A percentile compares a stretch with the other conserved stretches of the same genome.
Conservation (phyloP, 2,329 filamentous ascomycete species). For the Metarhizium album region DNA sequence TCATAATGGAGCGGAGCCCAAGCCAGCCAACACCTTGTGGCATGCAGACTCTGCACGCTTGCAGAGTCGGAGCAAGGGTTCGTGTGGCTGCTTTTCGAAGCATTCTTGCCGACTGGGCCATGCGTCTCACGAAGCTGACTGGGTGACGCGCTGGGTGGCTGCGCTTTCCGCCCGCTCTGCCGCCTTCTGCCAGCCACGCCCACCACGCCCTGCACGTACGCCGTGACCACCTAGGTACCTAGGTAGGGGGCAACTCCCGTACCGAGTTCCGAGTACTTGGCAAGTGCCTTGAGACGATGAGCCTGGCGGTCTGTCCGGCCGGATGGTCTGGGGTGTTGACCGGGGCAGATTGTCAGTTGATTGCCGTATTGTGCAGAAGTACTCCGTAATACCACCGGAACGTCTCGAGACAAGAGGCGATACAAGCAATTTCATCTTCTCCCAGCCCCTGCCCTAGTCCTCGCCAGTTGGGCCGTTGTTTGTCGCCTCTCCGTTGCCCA, state of each 20-base stretch:
- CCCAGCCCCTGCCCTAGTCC: neutral
- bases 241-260: too few species aligned
- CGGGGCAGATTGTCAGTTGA: too few species aligned
- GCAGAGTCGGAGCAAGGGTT: conserved; percentile 6
- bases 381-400: neutral
- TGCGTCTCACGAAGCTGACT: neutral
- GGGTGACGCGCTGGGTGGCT: neutral
- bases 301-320: too few species aligned
- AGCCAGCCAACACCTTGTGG: neutral
- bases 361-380: too few species aligned
- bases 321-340: too few species aligned
- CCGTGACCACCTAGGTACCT: too few species aligned
- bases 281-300: neutral
- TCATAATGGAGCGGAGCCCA: conserved; percentile 3
- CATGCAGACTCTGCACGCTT: neutral
- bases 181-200: neutral
- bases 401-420: neutral
- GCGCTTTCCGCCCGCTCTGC: neutral
- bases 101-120: conserved; percentile 1
- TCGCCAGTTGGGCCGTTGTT: neutral
- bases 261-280: too few species aligned
- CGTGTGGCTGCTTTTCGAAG: conserved; percentile 7
- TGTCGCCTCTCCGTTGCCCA: neutral
- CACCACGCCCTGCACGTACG: too few species aligned
- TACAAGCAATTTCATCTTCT: neutral